Percentiles rank a stretch among this genome's conserved stretches.
These are phyloP conservation scores for Solanum rostratum DNA, from an alignment of 257 asterid genomes.

Conservation along the genomic window DNA sequence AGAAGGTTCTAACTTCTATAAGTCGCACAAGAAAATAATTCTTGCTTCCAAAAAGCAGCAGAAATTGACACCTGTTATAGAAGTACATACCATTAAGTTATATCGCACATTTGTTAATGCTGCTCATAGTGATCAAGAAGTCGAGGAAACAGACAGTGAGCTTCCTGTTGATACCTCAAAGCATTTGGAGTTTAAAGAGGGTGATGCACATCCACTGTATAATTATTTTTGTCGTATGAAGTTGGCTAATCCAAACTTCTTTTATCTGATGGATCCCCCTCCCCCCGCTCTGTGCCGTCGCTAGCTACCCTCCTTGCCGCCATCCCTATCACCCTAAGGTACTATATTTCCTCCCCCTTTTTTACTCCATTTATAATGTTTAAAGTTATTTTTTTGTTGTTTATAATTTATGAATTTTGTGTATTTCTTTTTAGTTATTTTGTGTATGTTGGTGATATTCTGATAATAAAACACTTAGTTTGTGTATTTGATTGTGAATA, in stretches of 20 bases:
- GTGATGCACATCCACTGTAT: constrained; percentile 42
- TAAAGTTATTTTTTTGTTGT: too few relatives aligned
- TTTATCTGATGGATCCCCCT: constrained; percentile 35
- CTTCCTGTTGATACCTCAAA: constrained; percentile 17
- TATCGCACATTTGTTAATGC: constrained; percentile 22
- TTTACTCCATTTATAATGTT: too few relatives aligned
- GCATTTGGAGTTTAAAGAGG: constrained; percentile 40
- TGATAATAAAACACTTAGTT: too few relatives aligned
- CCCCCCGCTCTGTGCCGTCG: background rate
- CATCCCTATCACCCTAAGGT: too few relatives aligned
- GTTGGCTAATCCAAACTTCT: constrained; percentile 41
- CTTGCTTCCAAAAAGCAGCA: constrained; percentile 26
- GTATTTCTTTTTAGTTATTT: too few relatives aligned
- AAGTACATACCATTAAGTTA: constrained; percentile 48
- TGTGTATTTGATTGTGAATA: too few relatives aligned
- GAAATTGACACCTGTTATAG: constrained; percentile 24
- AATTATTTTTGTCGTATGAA: constrained; percentile 52
- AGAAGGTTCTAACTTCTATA: constrained; percentile 48
- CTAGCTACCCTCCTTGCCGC: too few relatives aligned
- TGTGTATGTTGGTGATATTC: too few relatives aligned
- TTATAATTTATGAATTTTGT: too few relatives aligned
- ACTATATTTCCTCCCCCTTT: too few relatives aligned
- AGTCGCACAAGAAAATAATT: constrained; percentile 50
- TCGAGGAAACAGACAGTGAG: constrained; percentile 11
- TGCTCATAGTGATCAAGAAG: constrained; percentile 16